phyloP scores from a whole-genome alignment of 1,284 basidiomycete genomes.

The Sanghuangporus weigelae region DNA sequence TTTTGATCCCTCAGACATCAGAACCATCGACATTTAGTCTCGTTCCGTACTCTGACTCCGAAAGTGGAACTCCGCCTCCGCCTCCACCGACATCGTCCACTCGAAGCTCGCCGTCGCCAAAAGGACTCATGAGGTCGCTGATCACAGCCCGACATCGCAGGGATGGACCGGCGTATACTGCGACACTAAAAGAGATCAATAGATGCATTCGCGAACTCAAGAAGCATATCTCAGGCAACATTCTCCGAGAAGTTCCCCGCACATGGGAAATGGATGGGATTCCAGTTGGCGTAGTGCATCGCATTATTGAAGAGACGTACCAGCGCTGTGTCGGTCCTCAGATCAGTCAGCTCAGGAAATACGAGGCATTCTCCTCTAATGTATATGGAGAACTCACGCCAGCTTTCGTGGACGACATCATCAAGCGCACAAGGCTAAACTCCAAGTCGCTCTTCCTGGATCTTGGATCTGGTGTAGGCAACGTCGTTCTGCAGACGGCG shows the following conservation, averaged over 20 bases:
- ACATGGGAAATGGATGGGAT: constrained; percentile 46
- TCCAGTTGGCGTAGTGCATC: constrained; percentile 55
- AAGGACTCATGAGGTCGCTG: constrained; percentile 49
- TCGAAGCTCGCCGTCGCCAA: constrained; percentile 22
- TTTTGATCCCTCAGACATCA: constrained; percentile 1
- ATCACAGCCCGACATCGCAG: constrained; percentile 57
- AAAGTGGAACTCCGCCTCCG: constrained; percentile 27
- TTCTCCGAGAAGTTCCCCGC: constrained; percentile 40
- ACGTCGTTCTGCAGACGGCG: constrained; percentile 70
- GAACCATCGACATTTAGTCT: constrained; percentile 23
- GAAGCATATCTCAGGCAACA: constrained; percentile 49
- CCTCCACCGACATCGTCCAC: constrained; percentile 26
- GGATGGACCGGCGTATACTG: constrained; percentile 67
- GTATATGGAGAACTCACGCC: constrained; percentile 78
- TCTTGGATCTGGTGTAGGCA: constrained; percentile 75
- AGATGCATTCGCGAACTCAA: constrained; percentile 53
- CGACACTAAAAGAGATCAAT: constrained; percentile 54
- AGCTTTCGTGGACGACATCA: constrained; percentile 59
- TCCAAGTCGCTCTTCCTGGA: constrained; percentile 65
- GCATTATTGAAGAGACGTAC: constrained; percentile 74
- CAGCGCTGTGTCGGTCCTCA: constrained; percentile 73
- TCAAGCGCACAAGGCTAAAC: constrained; percentile 49
- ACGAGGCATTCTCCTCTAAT: constrained; percentile 69
- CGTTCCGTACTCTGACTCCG: constrained; percentile 27
- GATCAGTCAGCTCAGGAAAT: constrained; percentile 55